Evolutionary conservation across 2,329 filamentous ascomycete genomes (phyloP).

Genomic region (Phoma herbarum): DNA sequence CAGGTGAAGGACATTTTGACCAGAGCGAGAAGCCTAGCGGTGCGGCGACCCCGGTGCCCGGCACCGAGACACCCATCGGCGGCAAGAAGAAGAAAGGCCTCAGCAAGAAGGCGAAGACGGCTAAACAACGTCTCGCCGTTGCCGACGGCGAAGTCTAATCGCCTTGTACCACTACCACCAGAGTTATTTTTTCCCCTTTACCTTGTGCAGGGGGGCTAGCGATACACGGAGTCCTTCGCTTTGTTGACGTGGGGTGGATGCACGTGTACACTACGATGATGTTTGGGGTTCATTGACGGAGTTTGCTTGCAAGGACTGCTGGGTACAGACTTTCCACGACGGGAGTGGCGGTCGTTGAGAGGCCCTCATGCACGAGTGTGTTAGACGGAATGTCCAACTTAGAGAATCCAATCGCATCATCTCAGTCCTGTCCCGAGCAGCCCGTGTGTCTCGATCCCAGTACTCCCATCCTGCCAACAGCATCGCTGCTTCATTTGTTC

Average conservation of each 20-base stretch:
- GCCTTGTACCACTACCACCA: constrained; percentile 12
- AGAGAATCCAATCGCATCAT: not conserved
- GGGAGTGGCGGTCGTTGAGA: not conserved
- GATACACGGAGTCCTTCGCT: not conserved
- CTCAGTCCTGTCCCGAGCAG: not conserved
- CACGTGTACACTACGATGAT: constrained; percentile 16
- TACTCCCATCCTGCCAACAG: too few species aligned
- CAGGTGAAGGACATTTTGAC: constrained; percentile 97
- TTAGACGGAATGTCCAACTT: not conserved
- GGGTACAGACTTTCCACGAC: too few species aligned
- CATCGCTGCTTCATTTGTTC: too few species aligned
- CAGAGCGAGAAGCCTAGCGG: constrained; percentile 86
- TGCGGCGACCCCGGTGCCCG: constrained; percentile 79
- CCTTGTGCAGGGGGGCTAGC: not conserved
- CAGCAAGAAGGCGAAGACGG: constrained; percentile 62
- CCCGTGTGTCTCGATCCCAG: too few species aligned
- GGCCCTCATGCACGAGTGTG: not conserved
- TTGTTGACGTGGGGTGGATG: not conserved
- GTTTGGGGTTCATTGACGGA: constrained; percentile 5
- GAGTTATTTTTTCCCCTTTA: constrained; percentile 7
- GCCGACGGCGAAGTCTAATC: constrained; percentile 54
- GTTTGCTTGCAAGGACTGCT: constrained; percentile 2
- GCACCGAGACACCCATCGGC: constrained; percentile 37
- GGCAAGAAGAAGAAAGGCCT: constrained; percentile 57
- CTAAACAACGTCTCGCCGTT: constrained; percentile 59